Conservation (phyloP, 352 stramenopile species). For the Globisporangium irregulare region DNA sequence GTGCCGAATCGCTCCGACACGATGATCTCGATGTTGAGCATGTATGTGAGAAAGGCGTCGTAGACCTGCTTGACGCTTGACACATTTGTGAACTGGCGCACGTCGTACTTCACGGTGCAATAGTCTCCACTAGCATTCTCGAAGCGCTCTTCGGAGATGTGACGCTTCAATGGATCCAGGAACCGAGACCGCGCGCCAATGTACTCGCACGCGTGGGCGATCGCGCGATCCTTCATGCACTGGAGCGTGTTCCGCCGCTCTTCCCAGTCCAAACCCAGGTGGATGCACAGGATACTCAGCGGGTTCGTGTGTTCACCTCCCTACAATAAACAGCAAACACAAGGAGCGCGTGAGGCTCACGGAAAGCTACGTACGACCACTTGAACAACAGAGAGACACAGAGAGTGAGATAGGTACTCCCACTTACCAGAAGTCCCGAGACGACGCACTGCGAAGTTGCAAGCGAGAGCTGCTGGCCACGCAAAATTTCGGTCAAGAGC, state of each 20-base stretch:
- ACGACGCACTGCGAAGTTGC: conserved; percentile 33
- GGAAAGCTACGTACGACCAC: background rate
- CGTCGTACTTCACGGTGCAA: conserved; percentile 44
- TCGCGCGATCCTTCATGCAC: conserved; percentile 31
- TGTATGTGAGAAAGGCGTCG: background rate
- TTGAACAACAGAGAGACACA: too few relatives aligned
- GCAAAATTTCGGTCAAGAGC: conserved; percentile 26
- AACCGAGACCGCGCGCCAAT: conserved; percentile 42
- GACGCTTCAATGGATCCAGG: conserved; percentile 30
- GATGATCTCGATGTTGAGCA: background rate
- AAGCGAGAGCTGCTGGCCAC: conserved; percentile 30
- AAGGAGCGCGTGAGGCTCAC: background rate
- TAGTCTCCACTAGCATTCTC: conserved; percentile 38
- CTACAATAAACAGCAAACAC: background rate
- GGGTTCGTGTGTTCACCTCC: conserved; percentile 17
- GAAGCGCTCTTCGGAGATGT: conserved; percentile 41
- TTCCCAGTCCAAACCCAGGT: conserved; percentile 27
- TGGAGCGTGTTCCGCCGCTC: conserved; percentile 29
- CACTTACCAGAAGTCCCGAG: conserved; percentile 27
- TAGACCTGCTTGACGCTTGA: background rate
- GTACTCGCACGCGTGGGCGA: conserved; percentile 31
- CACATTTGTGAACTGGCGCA: conserved; percentile 15
- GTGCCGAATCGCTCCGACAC: conserved; percentile 8
- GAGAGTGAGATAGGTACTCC: too few relatives aligned
- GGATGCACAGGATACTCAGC: conserved; percentile 35